Evolutionary conservation across 2,329 filamentous ascomycete species (phyloP), one percentile per base, ranked within the genome.

Genomic region (Calonectria montana): DNA sequence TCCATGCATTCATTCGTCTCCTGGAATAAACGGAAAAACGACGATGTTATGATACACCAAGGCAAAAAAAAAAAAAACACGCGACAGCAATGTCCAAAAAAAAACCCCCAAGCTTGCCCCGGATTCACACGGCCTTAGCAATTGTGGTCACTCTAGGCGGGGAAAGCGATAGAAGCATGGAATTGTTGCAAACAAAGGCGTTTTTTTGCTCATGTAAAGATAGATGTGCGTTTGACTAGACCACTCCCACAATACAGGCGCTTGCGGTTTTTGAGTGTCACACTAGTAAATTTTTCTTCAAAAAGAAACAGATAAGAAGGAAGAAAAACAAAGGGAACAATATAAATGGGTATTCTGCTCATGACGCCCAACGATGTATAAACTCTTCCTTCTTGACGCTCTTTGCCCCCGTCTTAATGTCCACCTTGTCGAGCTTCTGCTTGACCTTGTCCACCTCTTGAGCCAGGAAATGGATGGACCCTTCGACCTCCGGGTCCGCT

Each of bases 401-500:
- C 73, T 80, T 85, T 1, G 77, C 82, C 29, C 83, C 77, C 39
- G 80, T 81, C 53, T 82, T 82, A 7, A 84, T 74, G 65, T 87
- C 82, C 0, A 86, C 79, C 15, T 74, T 78, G 4, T 81, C 81
- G 27, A 90, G 74, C 63, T 83, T 83, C 31, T 80, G 80, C 55
- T 79, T 80, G 0, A 86, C 80, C 67, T 83, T 83, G 2, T 82
- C 82, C 55, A 88, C 82, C 79, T 89, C 88, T 62, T 86, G 82
- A 1, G 79, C 79, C 65, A 90, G 75, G 13, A 88, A 83, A 0
- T 80, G 78, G n/a, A 91, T 86, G 2, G 86, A 87, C 2, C 80
- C 83, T 67, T 89, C 87, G 43, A 90, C 86, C 31, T 89, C 88
- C 0, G 87, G 84, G 74, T 91, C 90, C 7, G 86, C 81, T 7